These are phyloP conservation scores for Ceratobasidium papillatum DNA, from an alignment of 1,284 basidiomycete genomes.

Conservation along the genomic window DNA sequence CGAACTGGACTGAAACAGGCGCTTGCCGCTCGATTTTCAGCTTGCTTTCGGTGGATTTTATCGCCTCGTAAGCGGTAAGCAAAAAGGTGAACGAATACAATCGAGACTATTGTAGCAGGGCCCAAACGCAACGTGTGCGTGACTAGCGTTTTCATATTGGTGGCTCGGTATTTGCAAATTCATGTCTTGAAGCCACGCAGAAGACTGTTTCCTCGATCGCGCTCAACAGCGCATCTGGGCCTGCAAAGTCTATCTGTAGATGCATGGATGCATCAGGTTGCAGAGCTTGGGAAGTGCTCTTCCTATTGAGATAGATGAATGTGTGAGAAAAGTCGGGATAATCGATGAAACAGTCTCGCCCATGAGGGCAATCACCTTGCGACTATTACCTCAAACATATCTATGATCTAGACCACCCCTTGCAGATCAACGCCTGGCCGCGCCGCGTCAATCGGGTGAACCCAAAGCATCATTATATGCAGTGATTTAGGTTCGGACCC, in stretches of 20 bases:
- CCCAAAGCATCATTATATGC: not conserved
- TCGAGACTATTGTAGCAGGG: too few species aligned
- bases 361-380: not conserved
- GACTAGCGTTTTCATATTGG: too few species aligned
- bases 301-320: slow-evolving; percentile 1
- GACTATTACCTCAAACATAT: not conserved
- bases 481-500: not conserved
- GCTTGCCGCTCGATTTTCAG: too few species aligned
- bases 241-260: not conserved
- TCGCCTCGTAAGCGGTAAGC: too few species aligned
- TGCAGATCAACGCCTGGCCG: not conserved
- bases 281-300: not conserved
- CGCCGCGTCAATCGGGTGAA: not conserved
- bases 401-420: not conserved
- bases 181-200: not conserved
- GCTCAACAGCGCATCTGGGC: not conserved
- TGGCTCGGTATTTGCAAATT: not conserved
- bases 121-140: too few species aligned
- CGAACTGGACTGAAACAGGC: too few species aligned
- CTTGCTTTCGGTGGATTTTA: too few species aligned
- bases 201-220: not conserved
- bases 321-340: not conserved
- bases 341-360: not conserved
- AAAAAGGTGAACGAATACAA: too few species aligned
- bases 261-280: not conserved